phyloP scores from a whole-genome alignment of 805 yeast genomes.

The Ogataea neopini region DNA sequence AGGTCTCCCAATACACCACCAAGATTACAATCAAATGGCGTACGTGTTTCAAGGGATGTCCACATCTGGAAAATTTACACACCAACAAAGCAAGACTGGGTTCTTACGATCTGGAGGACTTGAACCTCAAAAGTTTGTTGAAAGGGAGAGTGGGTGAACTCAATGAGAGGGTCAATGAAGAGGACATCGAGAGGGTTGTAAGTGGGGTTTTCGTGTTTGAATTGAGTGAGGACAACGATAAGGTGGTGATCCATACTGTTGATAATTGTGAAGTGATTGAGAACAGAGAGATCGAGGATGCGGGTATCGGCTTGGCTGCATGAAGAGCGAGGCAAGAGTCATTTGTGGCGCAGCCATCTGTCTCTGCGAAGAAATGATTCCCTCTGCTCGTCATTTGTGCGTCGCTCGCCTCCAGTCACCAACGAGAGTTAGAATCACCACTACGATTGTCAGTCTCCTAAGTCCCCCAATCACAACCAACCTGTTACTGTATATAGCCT shows the following conservation, averaged over 20 bases:
- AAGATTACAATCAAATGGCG: constrained; percentile 58
- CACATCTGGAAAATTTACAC: constrained; percentile 39
- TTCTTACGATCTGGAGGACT: constrained; percentile 23
- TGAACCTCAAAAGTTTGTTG: constrained; percentile 23
- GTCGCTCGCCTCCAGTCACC: too few relatives aligned
- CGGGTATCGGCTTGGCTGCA: constrained; percentile 25
- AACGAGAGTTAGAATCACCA: too few relatives aligned
- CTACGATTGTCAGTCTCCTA: too few relatives aligned
- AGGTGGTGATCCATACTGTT: constrained; percentile 61
- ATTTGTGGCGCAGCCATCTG: too few relatives aligned
- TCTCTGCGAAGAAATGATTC: too few relatives aligned
- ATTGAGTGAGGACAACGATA: constrained; percentile 53
- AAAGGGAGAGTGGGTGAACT: too few relatives aligned
- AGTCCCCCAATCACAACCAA: too few relatives aligned
- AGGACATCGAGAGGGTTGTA: constrained; percentile 38
- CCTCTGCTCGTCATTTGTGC: not conserved
- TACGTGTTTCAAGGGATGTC: constrained; percentile 54
- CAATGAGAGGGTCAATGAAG: too few relatives aligned
- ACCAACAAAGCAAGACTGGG: constrained; percentile 32
- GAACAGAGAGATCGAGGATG: constrained; percentile 29
- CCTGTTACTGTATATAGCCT: too few relatives aligned
- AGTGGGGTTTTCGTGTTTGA: constrained; percentile 68
- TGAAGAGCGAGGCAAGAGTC: constrained; percentile 11
- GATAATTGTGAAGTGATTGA: constrained; percentile 66
- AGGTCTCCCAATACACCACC: constrained; percentile 42